phyloP scores from a whole-genome alignment of 306 rosid genomes.

The Fragaria nilgerrensis region DNA sequence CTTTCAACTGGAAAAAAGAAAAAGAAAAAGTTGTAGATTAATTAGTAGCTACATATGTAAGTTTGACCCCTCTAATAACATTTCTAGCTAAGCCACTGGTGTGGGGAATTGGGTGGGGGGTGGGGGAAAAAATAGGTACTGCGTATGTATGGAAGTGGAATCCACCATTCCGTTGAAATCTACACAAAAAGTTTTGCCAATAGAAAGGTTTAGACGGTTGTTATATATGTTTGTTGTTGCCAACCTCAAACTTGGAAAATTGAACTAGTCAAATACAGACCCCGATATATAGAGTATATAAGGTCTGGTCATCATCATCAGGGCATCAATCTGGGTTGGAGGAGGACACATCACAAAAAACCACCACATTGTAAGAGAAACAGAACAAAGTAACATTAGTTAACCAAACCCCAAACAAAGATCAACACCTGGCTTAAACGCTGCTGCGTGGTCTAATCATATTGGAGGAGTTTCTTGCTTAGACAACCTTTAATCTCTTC shows the following conservation, averaged over 20 bases:
- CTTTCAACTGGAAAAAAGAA: no score
- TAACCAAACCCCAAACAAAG: neutral
- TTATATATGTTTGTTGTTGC: neutral
- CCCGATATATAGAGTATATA: neutral
- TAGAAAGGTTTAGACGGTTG: neutral
- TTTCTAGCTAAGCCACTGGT: no score
- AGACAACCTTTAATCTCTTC: neutral
- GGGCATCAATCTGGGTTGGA: neutral
- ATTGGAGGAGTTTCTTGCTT: neutral
- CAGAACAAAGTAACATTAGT: neutral
- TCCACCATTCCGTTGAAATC: no score
- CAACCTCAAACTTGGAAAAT: conserved; percentile 1
- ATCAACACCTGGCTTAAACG: neutral
- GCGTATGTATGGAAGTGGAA: no score
- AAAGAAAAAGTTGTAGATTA: no score
- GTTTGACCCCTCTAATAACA: no score
- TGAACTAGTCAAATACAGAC: neutral
- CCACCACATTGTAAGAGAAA: conserved; percentile 11
- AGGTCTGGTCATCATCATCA: neutral
- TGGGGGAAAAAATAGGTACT: neutral
- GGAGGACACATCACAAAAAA: neutral
- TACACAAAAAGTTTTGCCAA: no score
- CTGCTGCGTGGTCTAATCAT: neutral
- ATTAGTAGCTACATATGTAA: no score
- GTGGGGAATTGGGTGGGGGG: neutral